Conservation (phyloP, 2,329 filamentous ascomycete species). For the Verticillium dahliae region DNA sequence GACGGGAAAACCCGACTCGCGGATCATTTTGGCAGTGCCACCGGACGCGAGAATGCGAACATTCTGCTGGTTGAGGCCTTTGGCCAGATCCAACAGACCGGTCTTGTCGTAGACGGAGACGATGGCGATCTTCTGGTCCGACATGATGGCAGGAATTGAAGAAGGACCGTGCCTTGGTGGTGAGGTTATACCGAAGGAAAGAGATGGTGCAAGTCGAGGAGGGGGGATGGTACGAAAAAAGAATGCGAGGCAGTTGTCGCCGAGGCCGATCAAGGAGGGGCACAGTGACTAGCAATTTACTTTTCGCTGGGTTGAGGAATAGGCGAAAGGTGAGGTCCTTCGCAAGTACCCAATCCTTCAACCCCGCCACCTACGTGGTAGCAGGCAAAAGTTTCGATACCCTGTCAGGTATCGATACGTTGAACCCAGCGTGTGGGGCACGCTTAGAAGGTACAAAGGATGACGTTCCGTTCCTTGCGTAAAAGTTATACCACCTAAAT, state of each 20-base stretch:
- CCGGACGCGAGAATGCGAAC: constrained; percentile 91
- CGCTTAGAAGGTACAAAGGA: too few relatives aligned
- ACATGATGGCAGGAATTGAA: constrained; percentile 7
- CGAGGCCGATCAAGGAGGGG: not conserved
- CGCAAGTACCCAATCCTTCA: not conserved
- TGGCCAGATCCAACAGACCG: constrained; percentile 84
- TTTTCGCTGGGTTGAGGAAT: not conserved
- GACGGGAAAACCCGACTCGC: constrained; percentile 90
- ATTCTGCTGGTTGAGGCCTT: constrained; percentile 82
- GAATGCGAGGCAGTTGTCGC: not conserved
- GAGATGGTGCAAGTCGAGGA: not conserved
- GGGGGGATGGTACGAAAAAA: not conserved
- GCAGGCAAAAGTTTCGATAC: too few relatives aligned
- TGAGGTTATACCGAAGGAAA: not conserved
- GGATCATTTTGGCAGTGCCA: constrained; percentile 92
- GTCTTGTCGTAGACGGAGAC: constrained; percentile 99
- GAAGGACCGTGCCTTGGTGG: not conserved
- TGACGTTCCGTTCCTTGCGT: too few relatives aligned
- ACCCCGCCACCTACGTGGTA: not conserved
- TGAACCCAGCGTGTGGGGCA: too few relatives aligned
- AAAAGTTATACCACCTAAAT: too few relatives aligned
- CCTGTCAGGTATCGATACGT: too few relatives aligned
- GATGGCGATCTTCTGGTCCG: constrained; percentile 65
- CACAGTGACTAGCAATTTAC: not conserved
- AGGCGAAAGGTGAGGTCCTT: not conserved